These are phyloP conservation scores for Fusarium tuaranense DNA, from an alignment of 2,329 filamentous ascomycete species.

Conservation along the genomic window DNA sequence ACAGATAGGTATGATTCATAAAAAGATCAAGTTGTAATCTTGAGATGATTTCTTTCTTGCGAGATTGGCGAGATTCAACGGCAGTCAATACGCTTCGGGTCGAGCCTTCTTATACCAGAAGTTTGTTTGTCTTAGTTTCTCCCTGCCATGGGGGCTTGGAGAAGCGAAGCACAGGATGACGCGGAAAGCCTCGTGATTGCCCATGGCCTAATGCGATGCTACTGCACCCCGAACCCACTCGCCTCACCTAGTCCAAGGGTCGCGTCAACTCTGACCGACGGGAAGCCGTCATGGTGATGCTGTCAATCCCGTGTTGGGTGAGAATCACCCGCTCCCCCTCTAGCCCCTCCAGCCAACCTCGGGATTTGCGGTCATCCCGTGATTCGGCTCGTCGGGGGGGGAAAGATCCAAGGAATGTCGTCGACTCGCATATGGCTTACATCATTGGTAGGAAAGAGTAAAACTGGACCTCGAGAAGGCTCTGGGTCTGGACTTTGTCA, in stretches of 20 bases:
- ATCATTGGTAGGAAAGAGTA: conserved; percentile 20
- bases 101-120: conserved; percentile 26
- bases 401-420: conserved; percentile 13
- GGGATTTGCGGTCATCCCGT: conserved; percentile 16
- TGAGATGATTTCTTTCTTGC: not conserved
- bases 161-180: conserved; percentile 26
- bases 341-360: not conserved
- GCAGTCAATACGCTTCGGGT: conserved; percentile 9
- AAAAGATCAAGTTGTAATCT: not conserved
- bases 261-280: conserved; percentile 15
- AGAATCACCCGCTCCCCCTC: conserved; percentile 1
- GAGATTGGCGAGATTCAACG: conserved; percentile 5
- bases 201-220: conserved; percentile 24
- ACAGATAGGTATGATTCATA: not conserved
- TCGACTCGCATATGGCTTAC: conserved; percentile 18
- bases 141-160: not conserved
- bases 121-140: not conserved
- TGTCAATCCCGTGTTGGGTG: conserved; percentile 13
- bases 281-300: conserved; percentile 20
- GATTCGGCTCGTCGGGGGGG: conserved; percentile 24
- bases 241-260: conserved; percentile 18
- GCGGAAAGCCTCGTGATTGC: conserved; percentile 28
- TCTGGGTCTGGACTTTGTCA: conserved; percentile 1
- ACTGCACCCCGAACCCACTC: conserved; percentile 22
- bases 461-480: conserved; percentile 1